Conservation (phyloP, 495 filamentous ascomycete species). For the Penicillium diatomitis region DNA sequence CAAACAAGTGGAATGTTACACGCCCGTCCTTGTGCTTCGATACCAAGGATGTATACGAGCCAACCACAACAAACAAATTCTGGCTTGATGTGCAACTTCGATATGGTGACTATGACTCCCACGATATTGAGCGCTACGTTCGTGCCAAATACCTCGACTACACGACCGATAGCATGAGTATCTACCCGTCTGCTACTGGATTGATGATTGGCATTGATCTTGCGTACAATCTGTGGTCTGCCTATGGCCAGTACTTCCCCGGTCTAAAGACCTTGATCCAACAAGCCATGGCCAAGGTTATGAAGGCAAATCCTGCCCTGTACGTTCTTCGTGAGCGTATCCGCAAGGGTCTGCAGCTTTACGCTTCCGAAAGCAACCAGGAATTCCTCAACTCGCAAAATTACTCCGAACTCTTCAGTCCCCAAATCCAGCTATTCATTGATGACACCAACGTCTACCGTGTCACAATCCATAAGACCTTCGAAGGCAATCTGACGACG, state of each 20-base stretch:
- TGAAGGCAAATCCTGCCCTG: constrained; percentile 97
- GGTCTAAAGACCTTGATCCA: constrained; percentile 94
- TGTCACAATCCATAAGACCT: constrained; percentile 99
- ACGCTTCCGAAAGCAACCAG: constrained; percentile 97
- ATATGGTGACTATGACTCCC: constrained; percentile 98
- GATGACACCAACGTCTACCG: constrained; percentile 99
- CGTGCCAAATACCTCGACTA: constrained; percentile 99
- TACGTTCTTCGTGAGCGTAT: constrained; percentile 98
- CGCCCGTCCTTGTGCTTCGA: constrained; percentile 88
- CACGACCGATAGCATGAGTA: constrained; percentile 97
- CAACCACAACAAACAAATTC: constrained; percentile 97
- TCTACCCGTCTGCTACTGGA: constrained; percentile 96
- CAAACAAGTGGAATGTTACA: constrained; percentile 98
- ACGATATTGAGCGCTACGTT: constrained; percentile 97
- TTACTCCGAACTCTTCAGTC: constrained; percentile 98
- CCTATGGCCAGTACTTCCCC: constrained; percentile 98
- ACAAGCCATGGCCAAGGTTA: constrained; percentile 98
- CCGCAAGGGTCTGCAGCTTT: constrained; percentile 94
- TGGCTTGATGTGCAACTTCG: constrained; percentile 98
- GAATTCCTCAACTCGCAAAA: constrained; percentile 99
- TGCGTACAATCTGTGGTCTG: constrained; percentile 96
- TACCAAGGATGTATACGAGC: constrained; percentile 91
- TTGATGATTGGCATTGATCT: constrained; percentile 98
- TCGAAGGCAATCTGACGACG: constrained; percentile 97
- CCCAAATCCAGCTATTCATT: constrained; percentile 97